Evolutionary conservation across 306 rosid species (phyloP), one percentile per base, ranked within the genome.

Genomic region (Quercus dentata): DNA sequence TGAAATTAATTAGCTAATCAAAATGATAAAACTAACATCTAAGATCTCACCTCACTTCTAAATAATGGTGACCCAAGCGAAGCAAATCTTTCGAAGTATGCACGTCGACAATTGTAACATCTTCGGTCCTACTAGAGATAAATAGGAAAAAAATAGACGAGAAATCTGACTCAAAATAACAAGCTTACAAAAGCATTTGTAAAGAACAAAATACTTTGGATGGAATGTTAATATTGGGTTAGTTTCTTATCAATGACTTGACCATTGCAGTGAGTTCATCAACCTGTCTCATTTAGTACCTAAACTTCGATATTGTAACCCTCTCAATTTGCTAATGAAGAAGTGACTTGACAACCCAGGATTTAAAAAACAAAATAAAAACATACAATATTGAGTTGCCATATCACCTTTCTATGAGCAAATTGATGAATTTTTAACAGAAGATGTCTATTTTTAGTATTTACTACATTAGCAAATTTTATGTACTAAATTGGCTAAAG

Each of bases 11-110:
- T 9, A 6, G 18, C 23, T 71, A 17, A 35, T 41, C 5, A 15
- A 25, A 12, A 31, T 64, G 20, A 30, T 63, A 15, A 15, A 56
- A 65, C 4, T n/a, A 9, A 23, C 15, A 69, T 3, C 1, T 63
- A 8, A 52, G 81, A 12, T 49, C 65, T 3, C 3, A 84, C 91
- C 85, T 85, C 68, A 82, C 88, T 71, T 87, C 91, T 38, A 87
- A 59, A 71, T 85, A 87, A 30, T 61, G 75, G 57, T 82, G 76
- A 25, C 82, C 82, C 15, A 27, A 23, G 15, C 58, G 52, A 30
- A 85, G 74, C 27, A 87, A 82, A 77, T 81, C 88, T 55, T 82
- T 85, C 17, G 87, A 74, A 14, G 84, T 78, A 27, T 52, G 69
- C 19, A 87, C 87, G 6, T 87, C 88, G 6, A 87, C 80, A 0